Evolutionary conservation across 1,139 yeast genomes (phyloP).

Genomic region (Saccharomyces hybrid): DNA sequence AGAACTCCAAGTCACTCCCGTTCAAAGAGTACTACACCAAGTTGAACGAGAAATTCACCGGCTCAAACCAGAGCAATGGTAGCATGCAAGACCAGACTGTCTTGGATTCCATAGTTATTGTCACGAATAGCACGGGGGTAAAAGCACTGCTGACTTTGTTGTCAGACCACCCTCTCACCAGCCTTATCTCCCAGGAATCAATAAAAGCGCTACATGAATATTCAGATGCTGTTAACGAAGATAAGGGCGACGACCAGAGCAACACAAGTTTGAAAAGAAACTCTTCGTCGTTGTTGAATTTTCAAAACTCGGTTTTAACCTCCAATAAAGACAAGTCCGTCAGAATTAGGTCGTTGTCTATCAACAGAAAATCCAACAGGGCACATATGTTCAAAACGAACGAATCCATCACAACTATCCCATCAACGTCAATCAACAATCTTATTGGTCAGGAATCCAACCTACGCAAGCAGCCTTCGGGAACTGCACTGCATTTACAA

Average conservation of each 20-base stretch:
- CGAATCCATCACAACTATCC: conserved; percentile 2
- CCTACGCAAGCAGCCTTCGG: background rate
- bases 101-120: conserved; percentile 25
- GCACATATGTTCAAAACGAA: conserved; percentile 5
- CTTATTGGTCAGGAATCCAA: background rate
- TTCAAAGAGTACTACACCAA: conserved; percentile 29
- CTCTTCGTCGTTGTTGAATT: conserved; percentile 27
- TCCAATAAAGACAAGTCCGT: conserved; percentile 31
- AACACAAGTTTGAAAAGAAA: conserved; percentile 25
- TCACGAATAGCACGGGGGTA: conserved; percentile 31
- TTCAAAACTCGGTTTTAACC: conserved; percentile 27
- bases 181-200: conserved; percentile 26
- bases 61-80: background rate
- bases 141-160: conserved; percentile 30
- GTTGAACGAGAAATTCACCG: conserved; percentile 23
- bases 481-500: background rate
- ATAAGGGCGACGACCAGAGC: conserved; percentile 14
- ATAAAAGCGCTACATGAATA: conserved; percentile 21
- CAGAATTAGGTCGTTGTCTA: conserved; percentile 8
- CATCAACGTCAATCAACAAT: background rate
- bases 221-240: conserved; percentile 7
- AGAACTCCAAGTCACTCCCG: conserved; percentile 11
- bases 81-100: conserved; percentile 4
- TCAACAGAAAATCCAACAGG: conserved; percentile 3
- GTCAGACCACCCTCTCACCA: conserved; percentile 29